phyloP scores from a whole-genome alignment of 2,329 filamentous ascomycete genomes.

The Orbilia oligospora region DNA sequence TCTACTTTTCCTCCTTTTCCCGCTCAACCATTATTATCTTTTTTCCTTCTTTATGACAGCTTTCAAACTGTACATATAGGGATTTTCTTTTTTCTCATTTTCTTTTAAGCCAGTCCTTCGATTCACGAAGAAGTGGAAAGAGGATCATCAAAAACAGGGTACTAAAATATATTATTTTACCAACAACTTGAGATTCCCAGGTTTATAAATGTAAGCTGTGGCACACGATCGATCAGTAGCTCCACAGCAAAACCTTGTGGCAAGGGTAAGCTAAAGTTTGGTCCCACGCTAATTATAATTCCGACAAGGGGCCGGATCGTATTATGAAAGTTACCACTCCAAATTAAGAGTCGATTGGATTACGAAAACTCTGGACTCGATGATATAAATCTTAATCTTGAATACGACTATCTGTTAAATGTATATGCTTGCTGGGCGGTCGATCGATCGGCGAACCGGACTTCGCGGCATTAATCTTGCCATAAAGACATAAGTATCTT shows the following conservation, averaged over 20 bases:
- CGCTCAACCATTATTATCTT: not conserved
- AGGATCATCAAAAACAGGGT: not conserved
- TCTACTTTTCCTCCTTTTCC: constrained; percentile 17
- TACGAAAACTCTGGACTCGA: not conserved
- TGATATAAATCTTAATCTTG: too few relatives aligned
- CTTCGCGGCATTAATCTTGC: too few relatives aligned
- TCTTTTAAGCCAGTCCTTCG: not conserved
- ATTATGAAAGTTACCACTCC: too few relatives aligned
- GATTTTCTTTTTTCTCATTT: not conserved
- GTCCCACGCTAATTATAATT: not conserved
- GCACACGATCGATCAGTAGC: constrained; percentile 2
- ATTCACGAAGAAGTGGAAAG: not conserved
- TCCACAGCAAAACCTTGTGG: not conserved
- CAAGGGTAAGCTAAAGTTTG: not conserved
- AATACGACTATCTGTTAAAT: too few relatives aligned
- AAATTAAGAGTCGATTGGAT: too few relatives aligned
- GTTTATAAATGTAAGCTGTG: not conserved
- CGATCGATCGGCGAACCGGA: too few relatives aligned
- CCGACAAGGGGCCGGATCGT: not conserved
- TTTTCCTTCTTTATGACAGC: constrained; percentile 19
- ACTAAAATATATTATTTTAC: not conserved
- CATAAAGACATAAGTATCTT: not conserved
- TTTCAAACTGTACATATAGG: constrained; percentile 31
- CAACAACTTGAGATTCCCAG: not conserved
- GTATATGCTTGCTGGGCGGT: too few relatives aligned